Evolutionary conservation across 305 asterid genomes (phyloP), one percentile per base, ranked within the genome.

Genomic region (Fraxinus angustifolia): DNA sequence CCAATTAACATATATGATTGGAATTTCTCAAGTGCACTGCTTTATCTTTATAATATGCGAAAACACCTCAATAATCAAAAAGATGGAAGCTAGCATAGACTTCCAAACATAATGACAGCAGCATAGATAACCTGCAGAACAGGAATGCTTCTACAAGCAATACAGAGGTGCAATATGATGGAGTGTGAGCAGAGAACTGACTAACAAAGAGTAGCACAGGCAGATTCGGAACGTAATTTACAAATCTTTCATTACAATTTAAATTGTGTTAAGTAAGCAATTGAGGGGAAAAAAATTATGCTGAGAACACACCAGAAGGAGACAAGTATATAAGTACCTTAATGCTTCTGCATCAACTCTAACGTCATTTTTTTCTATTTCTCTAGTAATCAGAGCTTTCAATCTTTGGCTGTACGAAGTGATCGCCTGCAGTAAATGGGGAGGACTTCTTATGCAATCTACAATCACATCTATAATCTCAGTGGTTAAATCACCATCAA

Each of bases 291-390:
- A 81, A 79, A 23, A 21, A 6, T 8, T 38, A 38, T 38, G 12
- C 45, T 83, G 60, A 42, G 75, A 68, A 58, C 36, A 62, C 76
- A 71, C 8, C n/a, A 19, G 38, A 79, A 23, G 72, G 72, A 62
- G 72, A 8, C 8, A 3, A 26, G 31, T 62, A 78, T 60, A 84
- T 62, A n/a, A 78, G 82, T 88, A 94, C 99, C 97, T 91, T 82
- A 96, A 84, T 79, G 92, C 92, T 86, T 96, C 97, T 83, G 97
- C 99, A 88, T 96, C 98, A 85, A 93, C 97, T 88, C 96, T 88
- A 74, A 92, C 89, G 80, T 96, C 97, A 81, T 87, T 88, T 84
- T 93, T 91, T 81, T 92, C 97, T 79, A 87, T 91, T 84, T 96
- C 99, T 82, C 84, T 90, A 68, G 87, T 78, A 81, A 96, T 89